Evolutionary conservation across 2,329 filamentous ascomycete genomes (phyloP).

Genomic region (Alternaria sp.): DNA sequence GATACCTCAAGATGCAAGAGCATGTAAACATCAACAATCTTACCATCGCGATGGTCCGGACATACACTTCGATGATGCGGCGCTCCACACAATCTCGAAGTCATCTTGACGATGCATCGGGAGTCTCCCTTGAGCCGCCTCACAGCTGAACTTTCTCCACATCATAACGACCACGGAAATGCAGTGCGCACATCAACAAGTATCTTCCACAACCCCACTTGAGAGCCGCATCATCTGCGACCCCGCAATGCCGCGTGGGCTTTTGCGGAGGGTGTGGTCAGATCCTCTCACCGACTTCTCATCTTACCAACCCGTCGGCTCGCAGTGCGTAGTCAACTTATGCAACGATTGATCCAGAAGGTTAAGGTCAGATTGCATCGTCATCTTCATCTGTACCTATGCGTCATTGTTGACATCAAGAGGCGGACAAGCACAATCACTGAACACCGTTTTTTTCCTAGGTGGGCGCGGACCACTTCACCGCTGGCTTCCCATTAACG

Average conservation of each 20-base stretch:
- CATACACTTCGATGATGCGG: not conserved
- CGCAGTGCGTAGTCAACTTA: not conserved
- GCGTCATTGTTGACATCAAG: not conserved
- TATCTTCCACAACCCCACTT: slow-evolving; percentile 3
- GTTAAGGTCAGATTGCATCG: not conserved
- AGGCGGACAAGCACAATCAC: not conserved
- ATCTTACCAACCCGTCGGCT: not conserved
- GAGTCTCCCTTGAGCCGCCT: not conserved
- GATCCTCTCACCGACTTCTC: slow-evolving; percentile 9
- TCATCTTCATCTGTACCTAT: not conserved
- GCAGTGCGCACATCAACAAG: not conserved
- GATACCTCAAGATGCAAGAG: not conserved
- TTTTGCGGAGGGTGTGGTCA: slow-evolving; percentile 3
- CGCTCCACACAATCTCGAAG: not conserved
- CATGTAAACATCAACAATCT: not conserved
- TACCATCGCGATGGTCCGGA: not conserved
- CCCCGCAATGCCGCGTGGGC: slow-evolving; percentile 4
- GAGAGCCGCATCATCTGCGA: slow-evolving; percentile 4
- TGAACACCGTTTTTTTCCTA: not conserved
- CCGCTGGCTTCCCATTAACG: not conserved
- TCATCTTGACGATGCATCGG: not conserved
- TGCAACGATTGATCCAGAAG: not conserved
- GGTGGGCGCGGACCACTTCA: not conserved
- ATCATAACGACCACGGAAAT: slow-evolving; percentile 1
- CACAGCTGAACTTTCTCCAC: not conserved